Percentiles rank a stretch among this genome's conserved stretches.
Evolutionary conservation across 352 stramenopile species (phyloP).

Genomic region (Globisporangium yorkense): DNA sequence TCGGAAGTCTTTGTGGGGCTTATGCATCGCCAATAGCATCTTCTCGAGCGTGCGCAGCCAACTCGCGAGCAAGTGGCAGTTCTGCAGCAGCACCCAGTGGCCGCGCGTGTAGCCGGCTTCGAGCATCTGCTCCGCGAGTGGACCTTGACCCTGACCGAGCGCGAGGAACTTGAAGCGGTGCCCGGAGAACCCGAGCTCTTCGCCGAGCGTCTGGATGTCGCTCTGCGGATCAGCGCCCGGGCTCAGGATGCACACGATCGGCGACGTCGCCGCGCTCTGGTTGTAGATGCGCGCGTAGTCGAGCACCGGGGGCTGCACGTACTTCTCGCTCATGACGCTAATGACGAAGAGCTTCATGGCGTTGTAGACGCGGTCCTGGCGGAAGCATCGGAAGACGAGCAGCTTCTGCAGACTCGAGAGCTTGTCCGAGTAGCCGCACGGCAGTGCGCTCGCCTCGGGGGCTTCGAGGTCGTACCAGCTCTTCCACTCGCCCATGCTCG

Average conservation of each 20-base stretch:
- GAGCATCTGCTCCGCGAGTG: conserved; percentile 92
- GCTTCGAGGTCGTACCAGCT: conserved; percentile 93
- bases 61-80: conserved; percentile 93
- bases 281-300: conserved; percentile 92
- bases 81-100: conserved; percentile 93
- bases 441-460: conserved; percentile 78
- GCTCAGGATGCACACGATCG: conserved; percentile 95
- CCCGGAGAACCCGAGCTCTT: conserved; percentile 88
- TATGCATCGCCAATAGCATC: conserved; percentile 88
- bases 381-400: conserved; percentile 92
- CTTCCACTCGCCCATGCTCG: conserved; percentile 77
- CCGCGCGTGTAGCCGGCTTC: conserved; percentile 82
- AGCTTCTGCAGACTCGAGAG: conserved; percentile 88
- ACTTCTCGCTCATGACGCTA: conserved; percentile 89
- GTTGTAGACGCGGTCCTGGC: conserved; percentile 94
- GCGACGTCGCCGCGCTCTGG: conserved; percentile 78
- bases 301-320: conserved; percentile 92
- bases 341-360: conserved; percentile 95
- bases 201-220: conserved; percentile 91
- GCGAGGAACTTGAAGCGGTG: conserved; percentile 93
- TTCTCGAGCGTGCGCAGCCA: conserved; percentile 94
- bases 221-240: conserved; percentile 92
- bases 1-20: conserved; percentile 92
- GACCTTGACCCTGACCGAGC: conserved; percentile 92
- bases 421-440: conserved; percentile 69